Base-by-base conservation (phyloP, 345 rosid species). In the Excoecaria agallocha region DNA sequence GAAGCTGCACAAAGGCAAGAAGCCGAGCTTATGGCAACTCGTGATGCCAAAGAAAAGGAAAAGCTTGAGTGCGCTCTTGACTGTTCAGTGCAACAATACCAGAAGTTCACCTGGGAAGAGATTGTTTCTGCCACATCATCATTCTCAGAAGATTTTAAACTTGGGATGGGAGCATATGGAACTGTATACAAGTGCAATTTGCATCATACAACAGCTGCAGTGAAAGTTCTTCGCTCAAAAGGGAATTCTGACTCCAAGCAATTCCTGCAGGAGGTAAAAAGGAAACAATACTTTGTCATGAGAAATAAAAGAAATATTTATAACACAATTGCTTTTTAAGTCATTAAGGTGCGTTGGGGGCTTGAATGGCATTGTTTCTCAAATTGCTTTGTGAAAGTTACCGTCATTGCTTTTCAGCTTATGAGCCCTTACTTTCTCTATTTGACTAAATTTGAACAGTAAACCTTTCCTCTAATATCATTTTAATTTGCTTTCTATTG, bases 111-210 rank as follows among this genome's bases (percentile, higher is more conserved):
- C 6, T 94, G 96, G 98, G 96, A 94, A 71, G 97, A 94, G 76
- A 91, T 94, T 68, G 85, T 84, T 4, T 80, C 85, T 20, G 93
- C 97, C 37, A 90, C 98, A 35, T 94, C 89, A 55, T 91, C 93
- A 0, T 94, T 94, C 74, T 91, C 94, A 1, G 91, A 90, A 65
- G 81, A 87, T 49, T 86, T 82, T 51, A 88, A 77, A 78, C 84
- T 94, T 46, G 98, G 98, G 77, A 74, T 62, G 66, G 98, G 98
- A 54, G 97, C 92, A 20, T 90, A 89, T 74, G 98, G 98, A 77
- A 81, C 84, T 64, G 98, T 94, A 65, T 94, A 91, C 62, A 82
- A 82, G 76, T 86, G 98, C 74, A 82, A 55, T 77, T 77, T 91
- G 71, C 91, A 88, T 68, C 94, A 94, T 70, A 89, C 96, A 7